A percentile compares a stretch with the other conserved stretches of the same genome.
Evolutionary conservation across 2,329 filamentous ascomycete genomes (phyloP).

Genomic region (Aspergillus aculeatus): DNA sequence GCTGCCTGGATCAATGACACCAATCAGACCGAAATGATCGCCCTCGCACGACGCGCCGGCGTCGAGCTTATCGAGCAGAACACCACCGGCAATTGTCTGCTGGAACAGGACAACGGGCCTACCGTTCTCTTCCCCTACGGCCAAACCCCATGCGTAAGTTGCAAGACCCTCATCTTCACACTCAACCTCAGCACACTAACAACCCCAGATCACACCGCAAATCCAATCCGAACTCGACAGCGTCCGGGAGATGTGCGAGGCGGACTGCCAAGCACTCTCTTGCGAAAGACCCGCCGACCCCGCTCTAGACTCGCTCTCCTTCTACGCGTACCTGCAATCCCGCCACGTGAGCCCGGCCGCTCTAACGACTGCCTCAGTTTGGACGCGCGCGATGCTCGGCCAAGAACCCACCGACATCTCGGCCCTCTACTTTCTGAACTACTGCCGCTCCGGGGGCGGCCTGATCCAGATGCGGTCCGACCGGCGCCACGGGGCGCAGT

Average conservation of each 20-base stretch:
- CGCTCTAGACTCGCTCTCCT: conserved; percentile 38
- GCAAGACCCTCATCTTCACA: not conserved
- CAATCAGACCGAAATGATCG: conserved; percentile 50
- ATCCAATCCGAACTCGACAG: conserved; percentile 28
- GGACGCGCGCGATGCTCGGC: conserved; percentile 53
- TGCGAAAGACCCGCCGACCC: conserved; percentile 22
- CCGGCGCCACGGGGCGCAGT: conserved; percentile 52
- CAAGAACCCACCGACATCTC: conserved; percentile 51
- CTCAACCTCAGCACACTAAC: not conserved
- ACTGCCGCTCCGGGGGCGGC: conserved; percentile 55
- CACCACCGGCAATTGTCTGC: conserved; percentile 45
- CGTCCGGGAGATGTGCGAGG: conserved; percentile 40
- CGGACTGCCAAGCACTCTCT: conserved; percentile 38
- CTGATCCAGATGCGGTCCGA: conserved; percentile 56
- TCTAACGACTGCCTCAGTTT: conserved; percentile 43
- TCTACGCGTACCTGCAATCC: conserved; percentile 40
- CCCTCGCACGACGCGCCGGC: conserved; percentile 30
- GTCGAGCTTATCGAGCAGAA: conserved; percentile 52
- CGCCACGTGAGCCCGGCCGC: conserved; percentile 29
- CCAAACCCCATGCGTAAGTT: conserved; percentile 9
- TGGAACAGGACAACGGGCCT: conserved; percentile 41
- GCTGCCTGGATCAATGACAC: conserved; percentile 62
- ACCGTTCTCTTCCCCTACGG: conserved; percentile 20
- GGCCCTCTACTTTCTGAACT: conserved; percentile 56
- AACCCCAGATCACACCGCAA: conserved; percentile 20